Percentiles rank a stretch among this genome's conserved stretches.
Conservation (phyloP, 2,329 filamentous ascomycete species). For the Penicillium sp. region DNA sequence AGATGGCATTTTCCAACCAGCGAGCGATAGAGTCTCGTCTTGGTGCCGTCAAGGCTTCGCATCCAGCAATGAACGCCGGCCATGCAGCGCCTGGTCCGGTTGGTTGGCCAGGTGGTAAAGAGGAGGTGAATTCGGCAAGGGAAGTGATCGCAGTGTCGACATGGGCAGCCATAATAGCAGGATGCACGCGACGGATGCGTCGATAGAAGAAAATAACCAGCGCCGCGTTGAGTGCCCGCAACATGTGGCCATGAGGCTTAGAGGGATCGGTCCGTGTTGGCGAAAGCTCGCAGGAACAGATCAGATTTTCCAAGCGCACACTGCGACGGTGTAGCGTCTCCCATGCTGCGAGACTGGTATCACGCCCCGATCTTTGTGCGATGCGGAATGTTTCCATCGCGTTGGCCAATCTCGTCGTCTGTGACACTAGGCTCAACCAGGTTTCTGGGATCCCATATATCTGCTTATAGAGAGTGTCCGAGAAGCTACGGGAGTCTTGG, state of each 20-base stretch:
- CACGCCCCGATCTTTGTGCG: constrained; percentile 20
- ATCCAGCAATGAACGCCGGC: constrained; percentile 49
- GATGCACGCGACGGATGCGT: constrained; percentile 45
- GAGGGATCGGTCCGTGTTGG: constrained; percentile 20
- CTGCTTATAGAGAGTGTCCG: constrained; percentile 44
- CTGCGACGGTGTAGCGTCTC: constrained; percentile 35
- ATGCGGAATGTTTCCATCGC: constrained; percentile 35
- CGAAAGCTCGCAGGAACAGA: constrained; percentile 36
- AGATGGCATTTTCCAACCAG: constrained; percentile 33
- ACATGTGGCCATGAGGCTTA: constrained; percentile 37
- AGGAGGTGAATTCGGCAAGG: constrained; percentile 36
- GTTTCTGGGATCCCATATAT: constrained; percentile 52
- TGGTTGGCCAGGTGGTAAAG: constrained; percentile 22
- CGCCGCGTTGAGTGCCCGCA: constrained; percentile 46
- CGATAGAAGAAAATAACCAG: constrained; percentile 51
- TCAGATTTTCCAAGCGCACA: constrained; percentile 39
- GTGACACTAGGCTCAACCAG: constrained; percentile 51
- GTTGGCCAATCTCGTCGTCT: constrained; percentile 50
- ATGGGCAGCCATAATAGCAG: constrained; percentile 44
- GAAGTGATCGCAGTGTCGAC: constrained; percentile 42
- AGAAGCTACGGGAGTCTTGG: constrained; percentile 39
- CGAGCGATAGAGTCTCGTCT: constrained; percentile 28
- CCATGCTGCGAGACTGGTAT: constrained; percentile 29
- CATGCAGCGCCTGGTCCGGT: constrained; percentile 39
- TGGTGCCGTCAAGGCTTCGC: constrained; percentile 37